Conservation (phyloP, 2,329 filamentous ascomycete species). For the Pseudofabraea citricarpa region DNA sequence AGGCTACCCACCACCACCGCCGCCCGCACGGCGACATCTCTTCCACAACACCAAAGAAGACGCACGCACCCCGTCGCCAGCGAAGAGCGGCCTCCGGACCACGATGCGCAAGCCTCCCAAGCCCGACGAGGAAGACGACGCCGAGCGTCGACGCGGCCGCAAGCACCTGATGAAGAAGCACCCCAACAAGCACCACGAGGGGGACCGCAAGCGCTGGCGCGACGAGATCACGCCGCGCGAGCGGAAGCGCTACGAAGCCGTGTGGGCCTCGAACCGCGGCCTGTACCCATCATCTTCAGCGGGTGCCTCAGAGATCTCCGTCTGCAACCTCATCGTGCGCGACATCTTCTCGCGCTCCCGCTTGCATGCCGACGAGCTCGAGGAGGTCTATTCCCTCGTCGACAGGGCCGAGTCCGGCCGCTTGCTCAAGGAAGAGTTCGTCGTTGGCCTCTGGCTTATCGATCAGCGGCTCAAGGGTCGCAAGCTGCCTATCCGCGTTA, state of each 20-base stretch:
- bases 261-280: constrained; percentile 80
- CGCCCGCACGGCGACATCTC: constrained; percentile 25
- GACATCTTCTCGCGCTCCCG: constrained; percentile 74
- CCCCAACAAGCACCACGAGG: constrained; percentile 69
- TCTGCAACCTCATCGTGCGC: constrained; percentile 63
- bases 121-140: constrained; percentile 50
- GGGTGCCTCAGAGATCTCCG: constrained; percentile 40
- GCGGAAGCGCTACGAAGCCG: constrained; percentile 75
- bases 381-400: constrained; percentile 74
- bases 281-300: constrained; percentile 32
- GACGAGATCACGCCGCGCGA: constrained; percentile 69
- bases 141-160: constrained; percentile 44
- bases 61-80: constrained; percentile 19
- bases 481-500: constrained; percentile 68
- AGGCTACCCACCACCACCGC: constrained; percentile 21
- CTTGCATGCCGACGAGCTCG: constrained; percentile 62
- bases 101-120: constrained; percentile 57
- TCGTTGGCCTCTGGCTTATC: constrained; percentile 78
- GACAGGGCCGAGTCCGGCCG: constrained; percentile 50
- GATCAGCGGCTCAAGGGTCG: constrained; percentile 76
- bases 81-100: constrained; percentile 52
- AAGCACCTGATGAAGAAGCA: constrained; percentile 59
- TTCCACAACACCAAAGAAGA: constrained; percentile 31
- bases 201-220: constrained; percentile 69
- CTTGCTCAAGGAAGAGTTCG: constrained; percentile 66